phyloP scores from a whole-genome alignment of 768 basidiomycete species.

The Rickenella mellea region DNA sequence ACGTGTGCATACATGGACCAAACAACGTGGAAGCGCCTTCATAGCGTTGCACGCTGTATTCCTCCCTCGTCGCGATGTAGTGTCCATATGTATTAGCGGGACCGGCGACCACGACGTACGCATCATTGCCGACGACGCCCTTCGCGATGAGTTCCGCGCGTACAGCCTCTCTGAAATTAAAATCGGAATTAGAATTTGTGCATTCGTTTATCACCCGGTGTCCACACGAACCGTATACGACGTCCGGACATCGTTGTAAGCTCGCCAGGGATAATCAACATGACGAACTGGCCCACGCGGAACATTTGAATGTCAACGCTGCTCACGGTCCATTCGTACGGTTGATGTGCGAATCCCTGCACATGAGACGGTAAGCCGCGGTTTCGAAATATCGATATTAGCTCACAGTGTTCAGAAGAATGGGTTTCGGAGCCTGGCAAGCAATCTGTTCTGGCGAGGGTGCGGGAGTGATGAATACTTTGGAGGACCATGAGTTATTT shows the following conservation, averaged over 20 bases:
- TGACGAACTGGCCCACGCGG: conserved; percentile 66
- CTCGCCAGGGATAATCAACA: conserved; percentile 70
- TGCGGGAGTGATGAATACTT: conserved; percentile 54
- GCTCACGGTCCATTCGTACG: conserved; percentile 68
- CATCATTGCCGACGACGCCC: conserved; percentile 53
- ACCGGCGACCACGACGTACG: conserved; percentile 69
- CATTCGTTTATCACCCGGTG: background rate
- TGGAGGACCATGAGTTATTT: background rate
- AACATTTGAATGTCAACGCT: conserved; percentile 73
- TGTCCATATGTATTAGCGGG: conserved; percentile 79
- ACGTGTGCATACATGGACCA: conserved; percentile 50
- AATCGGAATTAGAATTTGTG: background rate
- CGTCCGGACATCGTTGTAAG: conserved; percentile 78
- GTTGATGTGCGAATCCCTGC: conserved; percentile 54
- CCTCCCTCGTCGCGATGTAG: conserved; percentile 65
- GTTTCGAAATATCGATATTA: background rate
- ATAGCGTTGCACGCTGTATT: conserved; percentile 67
- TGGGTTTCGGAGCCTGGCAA: conserved; percentile 73
- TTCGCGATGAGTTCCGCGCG: conserved; percentile 54
- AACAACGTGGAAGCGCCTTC: conserved; percentile 78
- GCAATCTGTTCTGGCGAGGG: conserved; percentile 53
- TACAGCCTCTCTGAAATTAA: conserved; percentile 45
- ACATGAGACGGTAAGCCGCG: conserved; percentile 1
- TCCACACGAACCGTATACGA: conserved; percentile 54
- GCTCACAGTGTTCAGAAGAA: conserved; percentile 63